Base-by-base conservation (phyloP, 2,329 filamentous ascomycete species). In the Arthrobotrys iridis region DNA sequence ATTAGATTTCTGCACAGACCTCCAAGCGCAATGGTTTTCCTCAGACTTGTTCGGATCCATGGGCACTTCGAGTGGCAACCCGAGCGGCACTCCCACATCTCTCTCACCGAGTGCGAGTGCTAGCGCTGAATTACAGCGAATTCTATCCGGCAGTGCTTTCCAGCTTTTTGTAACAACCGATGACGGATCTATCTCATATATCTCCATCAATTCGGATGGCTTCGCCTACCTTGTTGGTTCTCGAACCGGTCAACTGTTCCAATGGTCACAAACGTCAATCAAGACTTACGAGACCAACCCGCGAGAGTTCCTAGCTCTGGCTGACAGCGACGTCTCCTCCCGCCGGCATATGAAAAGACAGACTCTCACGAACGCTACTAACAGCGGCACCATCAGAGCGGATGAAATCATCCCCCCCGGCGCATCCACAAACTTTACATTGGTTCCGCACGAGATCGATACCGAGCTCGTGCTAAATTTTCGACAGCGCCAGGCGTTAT, bases 351-450 rank as follows among this genome's bases (percentile, higher is more conserved):
- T 40, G 11, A 37, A 43, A 11, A 28, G 63, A 45, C 50, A 59
- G 11, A 45, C 26, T 15, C 30, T 65, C 6, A 28, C 43, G 3
- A 67, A 58, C 15, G 28, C 50, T 30, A 58, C 26, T 11, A 58
- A 48, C 26, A 37, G 40, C 11, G 50, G 63, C n/a, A 67, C 40
- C 3, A 26, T 59, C 18, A 43, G 50, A 22, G 62, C 35, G 3
- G 26, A 33, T 7, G 7, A 33, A 3, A 43, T 66, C 10, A 43
- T 66, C 3, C 62, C 48, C 4, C 3, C 13, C 11, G 48, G 62
- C 6, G 50, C 63, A 15, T 58, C 50, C 18, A 58, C 26, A 4
- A 67, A 59, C 28, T 67, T 67, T 35, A 67, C 63, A 11, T 26
- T 67, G 5, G 40, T 67, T 8, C 63, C 35, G 3, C n/a, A 24